Evolutionary conservation across 306 rosid genomes (phyloP).

Genomic region (Quillaja saponaria): DNA sequence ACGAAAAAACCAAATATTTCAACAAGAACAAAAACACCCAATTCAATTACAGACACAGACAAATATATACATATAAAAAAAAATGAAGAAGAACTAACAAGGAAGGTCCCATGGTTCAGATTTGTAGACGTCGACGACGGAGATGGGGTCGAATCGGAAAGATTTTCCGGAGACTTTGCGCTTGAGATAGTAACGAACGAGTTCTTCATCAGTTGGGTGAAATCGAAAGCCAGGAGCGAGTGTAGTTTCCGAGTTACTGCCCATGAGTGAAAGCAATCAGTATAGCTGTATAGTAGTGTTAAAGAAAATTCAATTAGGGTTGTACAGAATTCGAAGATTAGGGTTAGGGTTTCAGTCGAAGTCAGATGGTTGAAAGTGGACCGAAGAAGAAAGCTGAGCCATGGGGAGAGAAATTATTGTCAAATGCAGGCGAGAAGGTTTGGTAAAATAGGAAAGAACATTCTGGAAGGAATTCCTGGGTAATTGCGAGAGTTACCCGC

Average conservation of each 20-base stretch:
- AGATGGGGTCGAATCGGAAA: constrained; percentile 57
- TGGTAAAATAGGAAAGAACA: background rate
- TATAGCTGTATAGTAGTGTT: background rate
- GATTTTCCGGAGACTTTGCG: constrained; percentile 60
- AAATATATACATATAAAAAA: background rate
- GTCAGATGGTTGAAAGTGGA: background rate
- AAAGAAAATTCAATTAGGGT: background rate
- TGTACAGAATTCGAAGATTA: background rate
- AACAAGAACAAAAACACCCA: background rate
- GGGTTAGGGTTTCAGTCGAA: constrained; percentile 26
- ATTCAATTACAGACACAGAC: background rate
- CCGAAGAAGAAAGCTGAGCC: background rate
- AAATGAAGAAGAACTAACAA: constrained; percentile 37
- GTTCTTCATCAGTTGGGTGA: constrained; percentile 92
- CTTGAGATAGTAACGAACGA: constrained; percentile 67
- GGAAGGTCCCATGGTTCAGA: constrained; percentile 96
- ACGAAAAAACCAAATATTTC: background rate
- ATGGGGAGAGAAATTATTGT: no score
- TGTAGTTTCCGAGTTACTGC: constrained; percentile 35
- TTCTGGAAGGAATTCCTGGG: background rate
- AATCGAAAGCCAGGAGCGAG: constrained; percentile 91
- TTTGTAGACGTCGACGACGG: constrained; percentile 70
- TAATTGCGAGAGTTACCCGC: background rate
- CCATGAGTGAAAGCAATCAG: constrained; percentile 37
- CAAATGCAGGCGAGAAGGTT: background rate